phyloP scores from a whole-genome alignment of 306 rosid species.

The Fragaria ananassa region DNA sequence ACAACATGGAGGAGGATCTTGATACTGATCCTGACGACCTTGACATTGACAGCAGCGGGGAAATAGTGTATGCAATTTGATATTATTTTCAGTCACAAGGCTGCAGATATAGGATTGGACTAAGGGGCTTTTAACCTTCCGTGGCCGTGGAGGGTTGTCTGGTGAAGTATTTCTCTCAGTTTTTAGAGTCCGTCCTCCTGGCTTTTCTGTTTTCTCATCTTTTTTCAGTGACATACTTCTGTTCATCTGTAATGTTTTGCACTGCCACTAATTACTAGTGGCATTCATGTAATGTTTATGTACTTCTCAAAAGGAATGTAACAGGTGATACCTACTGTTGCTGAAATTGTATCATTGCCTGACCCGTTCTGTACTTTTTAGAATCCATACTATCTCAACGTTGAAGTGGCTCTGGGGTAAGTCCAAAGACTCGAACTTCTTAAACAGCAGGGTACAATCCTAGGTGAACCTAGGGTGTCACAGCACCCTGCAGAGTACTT shows the following conservation, averaged over 20 bases:
- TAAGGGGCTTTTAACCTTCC: slow-evolving; percentile 15
- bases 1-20: slow-evolving; percentile 87
- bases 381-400: not conserved
- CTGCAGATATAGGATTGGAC: slow-evolving; percentile 29
- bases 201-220: slow-evolving; percentile 10
- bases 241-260: not conserved
- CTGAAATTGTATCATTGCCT: not conserved
- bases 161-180: slow-evolving; percentile 22
- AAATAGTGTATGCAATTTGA: slow-evolving; percentile 78
- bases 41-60: slow-evolving; percentile 90
- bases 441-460: not conserved
- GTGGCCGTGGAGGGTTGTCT: slow-evolving; percentile 21
- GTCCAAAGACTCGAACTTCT: not conserved
- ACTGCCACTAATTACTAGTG: slow-evolving; percentile 5
- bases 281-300: slow-evolving; percentile 9
- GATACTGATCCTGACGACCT: slow-evolving; percentile 86
- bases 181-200: slow-evolving; percentile 22
- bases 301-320: not conserved
- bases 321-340: not conserved
- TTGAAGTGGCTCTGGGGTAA: not conserved
- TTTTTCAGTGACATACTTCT: not conserved
- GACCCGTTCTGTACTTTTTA: not conserved
- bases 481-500: not conserved
- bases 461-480: not conserved
- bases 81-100: slow-evolving; percentile 16